phyloP scores from a whole-genome alignment of 2,329 filamentous ascomycete species.

The Aspergillus versicolor region DNA sequence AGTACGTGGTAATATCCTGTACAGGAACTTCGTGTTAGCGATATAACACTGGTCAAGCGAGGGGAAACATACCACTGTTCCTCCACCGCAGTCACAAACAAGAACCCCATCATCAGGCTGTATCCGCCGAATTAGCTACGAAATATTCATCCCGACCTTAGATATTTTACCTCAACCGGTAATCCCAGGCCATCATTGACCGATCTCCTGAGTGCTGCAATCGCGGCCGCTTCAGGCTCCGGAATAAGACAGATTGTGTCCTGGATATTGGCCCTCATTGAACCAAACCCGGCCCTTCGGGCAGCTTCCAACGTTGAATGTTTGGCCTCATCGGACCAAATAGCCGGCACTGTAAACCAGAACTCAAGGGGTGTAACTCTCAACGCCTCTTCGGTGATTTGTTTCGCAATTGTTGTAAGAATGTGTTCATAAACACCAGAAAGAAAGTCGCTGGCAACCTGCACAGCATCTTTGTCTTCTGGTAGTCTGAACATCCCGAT shows the following conservation, averaged over 20 bases:
- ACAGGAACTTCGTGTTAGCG: no score
- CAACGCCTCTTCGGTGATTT: slow-evolving; percentile 14
- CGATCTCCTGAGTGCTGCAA: slow-evolving; percentile 12
- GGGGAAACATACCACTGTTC: slow-evolving; percentile 21
- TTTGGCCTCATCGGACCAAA: slow-evolving; percentile 29
- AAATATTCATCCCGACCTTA: neutral
- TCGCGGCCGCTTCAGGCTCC: slow-evolving; percentile 24
- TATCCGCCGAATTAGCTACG: neutral
- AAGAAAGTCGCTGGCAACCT: slow-evolving; percentile 25
- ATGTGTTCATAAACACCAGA: slow-evolving; percentile 19
- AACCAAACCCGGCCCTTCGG: slow-evolving; percentile 11
- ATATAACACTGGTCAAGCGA: neutral
- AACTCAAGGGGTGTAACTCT: slow-evolving; percentile 19
- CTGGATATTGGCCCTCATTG: neutral
- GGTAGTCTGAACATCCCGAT: slow-evolving; percentile 21
- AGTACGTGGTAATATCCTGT: slow-evolving; percentile 24
- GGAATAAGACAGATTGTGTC: slow-evolving; percentile 18
- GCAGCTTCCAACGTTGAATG: slow-evolving; percentile 14
- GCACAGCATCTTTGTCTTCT: slow-evolving; percentile 17
- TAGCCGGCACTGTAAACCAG: slow-evolving; percentile 30
- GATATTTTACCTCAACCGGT: neutral
- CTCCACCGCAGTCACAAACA: slow-evolving; percentile 30
- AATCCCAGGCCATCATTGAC: neutral
- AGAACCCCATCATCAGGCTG: slow-evolving; percentile 10
- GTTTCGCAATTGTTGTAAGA: slow-evolving; percentile 15